phyloP scores from a whole-genome alignment of 139 green algal species.

The Chlorella sorokiniana region DNA sequence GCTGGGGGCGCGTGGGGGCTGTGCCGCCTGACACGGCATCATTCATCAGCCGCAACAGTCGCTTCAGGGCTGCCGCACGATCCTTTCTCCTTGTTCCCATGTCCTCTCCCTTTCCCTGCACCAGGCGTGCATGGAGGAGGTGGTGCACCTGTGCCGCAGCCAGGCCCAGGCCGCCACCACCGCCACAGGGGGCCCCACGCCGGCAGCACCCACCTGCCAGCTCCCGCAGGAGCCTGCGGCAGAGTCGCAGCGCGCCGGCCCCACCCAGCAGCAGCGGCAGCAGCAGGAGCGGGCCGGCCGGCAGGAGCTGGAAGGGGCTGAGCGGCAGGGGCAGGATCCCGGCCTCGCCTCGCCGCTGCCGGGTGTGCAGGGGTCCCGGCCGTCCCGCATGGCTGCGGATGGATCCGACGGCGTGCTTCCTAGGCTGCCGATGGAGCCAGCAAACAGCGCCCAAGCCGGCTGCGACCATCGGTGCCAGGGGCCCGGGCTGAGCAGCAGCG shows the following conservation, averaged over 20 bases:
- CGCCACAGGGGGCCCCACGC: background rate
- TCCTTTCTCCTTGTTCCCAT: background rate
- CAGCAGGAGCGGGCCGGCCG: background rate
- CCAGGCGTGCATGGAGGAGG: slow-evolving; percentile 25
- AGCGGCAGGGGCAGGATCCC: background rate
- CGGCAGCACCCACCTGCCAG: background rate
- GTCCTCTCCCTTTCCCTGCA: too few relatives aligned
- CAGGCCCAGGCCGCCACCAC: background rate
- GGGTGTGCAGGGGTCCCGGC: background rate
- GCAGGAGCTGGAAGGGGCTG: background rate
- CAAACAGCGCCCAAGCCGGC: background rate
- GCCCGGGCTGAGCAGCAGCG: background rate
- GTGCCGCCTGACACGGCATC: background rate
- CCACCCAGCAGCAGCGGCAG: background rate
- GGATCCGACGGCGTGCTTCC: too few relatives aligned
- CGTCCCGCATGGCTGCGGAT: too few relatives aligned
- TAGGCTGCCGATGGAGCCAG: background rate
- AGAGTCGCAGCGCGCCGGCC: background rate
- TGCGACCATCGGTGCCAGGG: background rate
- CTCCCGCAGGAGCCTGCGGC: background rate
- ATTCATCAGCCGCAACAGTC: background rate
- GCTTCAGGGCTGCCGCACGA: background rate
- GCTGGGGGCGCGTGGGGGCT: background rate
- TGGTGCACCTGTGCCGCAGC: background rate
- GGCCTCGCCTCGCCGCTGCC: background rate